Evolutionary conservation across 2,329 filamentous ascomycete species (phyloP), one percentile per base, ranked within the genome.

Genomic region (Plectosphaerella plurivora): DNA sequence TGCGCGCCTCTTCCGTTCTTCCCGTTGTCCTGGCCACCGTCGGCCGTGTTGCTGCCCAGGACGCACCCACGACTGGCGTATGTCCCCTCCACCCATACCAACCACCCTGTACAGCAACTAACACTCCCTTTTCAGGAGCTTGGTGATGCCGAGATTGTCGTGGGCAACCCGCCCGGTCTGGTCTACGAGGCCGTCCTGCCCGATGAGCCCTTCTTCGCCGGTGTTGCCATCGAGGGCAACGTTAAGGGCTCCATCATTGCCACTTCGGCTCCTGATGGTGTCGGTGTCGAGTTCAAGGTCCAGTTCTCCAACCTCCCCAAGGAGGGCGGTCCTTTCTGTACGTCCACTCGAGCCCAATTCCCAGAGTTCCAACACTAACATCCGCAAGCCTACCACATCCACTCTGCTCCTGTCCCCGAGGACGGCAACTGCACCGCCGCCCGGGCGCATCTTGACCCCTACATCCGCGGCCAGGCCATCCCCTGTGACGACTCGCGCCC

Each of bases 401-500:
- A 93, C 68, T 79, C 77, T 49, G 61, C 73, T 16, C 82, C 83
- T 9, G 84, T 91, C 11, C 80, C 84, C 5, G 67, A 65, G 22
- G 71, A 83, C 57, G 88, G 88, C 58, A 89, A 91, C 77, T 93
- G 89, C 75, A 87, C 81, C 49, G 68, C 68, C 5, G 86, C 89
- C 1, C 73, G 81, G 4, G 81, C 74, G 2, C 89, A 93, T 63
- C 78, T 91, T 12, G 87, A 92, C 63, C 88, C 89, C 16, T 89
- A 78, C 66, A 65, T 75, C 48, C 84, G 86, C 49, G 83, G 82
- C 57, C 82, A 90, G 63, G 69, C 68, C 2, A 73, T 83, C 5
- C 61, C 77, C 5, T 93, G 89, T 70, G 75, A 90, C 62, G 37
- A 70, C 11, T 60, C 65, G 10, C 63, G 71, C 7, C 85, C 85